These are phyloP conservation scores for Boletellus dicymbophilus DNA, from an alignment of 1,284 basidiomycete genomes.

Conservation along the genomic window DNA sequence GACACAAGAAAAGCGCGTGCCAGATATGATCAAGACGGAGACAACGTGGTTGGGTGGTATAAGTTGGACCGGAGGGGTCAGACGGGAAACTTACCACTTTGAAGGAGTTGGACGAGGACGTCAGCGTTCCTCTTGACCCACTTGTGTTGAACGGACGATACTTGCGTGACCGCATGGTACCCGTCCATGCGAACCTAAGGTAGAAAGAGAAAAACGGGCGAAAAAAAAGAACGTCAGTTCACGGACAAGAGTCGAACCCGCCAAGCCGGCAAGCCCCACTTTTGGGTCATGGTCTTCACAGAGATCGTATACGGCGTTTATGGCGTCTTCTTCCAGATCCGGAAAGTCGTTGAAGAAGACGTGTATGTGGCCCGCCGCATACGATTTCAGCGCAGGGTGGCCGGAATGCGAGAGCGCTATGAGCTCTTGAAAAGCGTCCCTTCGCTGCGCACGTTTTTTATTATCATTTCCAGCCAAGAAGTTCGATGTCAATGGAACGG, in stretches of 20 bases:
- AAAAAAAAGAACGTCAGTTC: too few species aligned
- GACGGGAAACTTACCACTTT: constrained; percentile 59
- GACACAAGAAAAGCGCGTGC: constrained; percentile 6
- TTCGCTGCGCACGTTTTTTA: constrained; percentile 19
- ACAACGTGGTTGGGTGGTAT: constrained; percentile 10
- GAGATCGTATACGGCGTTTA: constrained; percentile 73
- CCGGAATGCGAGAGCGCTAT: constrained; percentile 28
- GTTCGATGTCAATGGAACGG: too few species aligned
- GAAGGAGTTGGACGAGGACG: constrained; percentile 71
- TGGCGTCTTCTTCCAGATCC: constrained; percentile 69
- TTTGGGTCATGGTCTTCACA: constrained; percentile 67
- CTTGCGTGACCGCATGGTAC: constrained; percentile 59
- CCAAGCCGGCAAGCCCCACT: constrained; percentile 35
- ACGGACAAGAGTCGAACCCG: not conserved
- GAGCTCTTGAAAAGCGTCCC: constrained; percentile 27
- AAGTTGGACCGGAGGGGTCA: not conserved
- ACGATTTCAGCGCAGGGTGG: constrained; percentile 42
- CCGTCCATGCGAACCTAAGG: constrained; percentile 67
- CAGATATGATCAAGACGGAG: constrained; percentile 25
- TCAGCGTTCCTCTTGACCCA: constrained; percentile 72
- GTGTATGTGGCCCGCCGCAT: constrained; percentile 59
- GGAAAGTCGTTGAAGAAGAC: constrained; percentile 64
- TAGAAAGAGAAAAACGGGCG: too few species aligned
- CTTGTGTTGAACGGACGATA: constrained; percentile 59
- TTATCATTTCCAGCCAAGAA: too few species aligned